These are phyloP conservation scores for Casuarina cunninghamiana DNA, from an alignment of 306 rosid genomes.

Conservation along the genomic window DNA sequence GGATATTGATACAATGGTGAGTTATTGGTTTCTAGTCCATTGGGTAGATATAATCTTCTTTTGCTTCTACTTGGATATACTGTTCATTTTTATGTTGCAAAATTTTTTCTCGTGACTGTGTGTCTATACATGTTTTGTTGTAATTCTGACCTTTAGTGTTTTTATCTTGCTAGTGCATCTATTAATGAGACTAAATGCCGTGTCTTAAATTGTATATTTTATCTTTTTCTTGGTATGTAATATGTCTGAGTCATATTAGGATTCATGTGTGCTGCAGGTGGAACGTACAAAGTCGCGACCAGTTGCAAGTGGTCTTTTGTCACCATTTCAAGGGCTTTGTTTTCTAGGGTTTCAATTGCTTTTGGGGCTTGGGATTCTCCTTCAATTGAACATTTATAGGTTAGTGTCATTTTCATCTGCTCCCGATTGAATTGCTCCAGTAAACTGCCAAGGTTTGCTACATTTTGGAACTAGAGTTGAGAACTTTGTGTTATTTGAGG, in stretches of 20 bases:
- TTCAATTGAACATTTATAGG: slow-evolving; percentile 84
- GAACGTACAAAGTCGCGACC: slow-evolving; percentile 91
- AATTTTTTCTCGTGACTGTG: background rate
- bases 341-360: slow-evolving; percentile 87
- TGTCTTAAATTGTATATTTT: background rate
- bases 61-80: background rate
- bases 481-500: background rate
- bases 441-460: background rate
- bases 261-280: slow-evolving; percentile 52
- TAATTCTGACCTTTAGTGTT: background rate
- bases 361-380: slow-evolving; percentile 89
- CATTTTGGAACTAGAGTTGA: background rate
- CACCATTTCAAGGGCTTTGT: slow-evolving; percentile 82
- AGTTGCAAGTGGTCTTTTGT: slow-evolving; percentile 82
- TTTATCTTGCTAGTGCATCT: background rate
- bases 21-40: slow-evolving; percentile 4
- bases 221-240: background rate
- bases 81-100: background rate
- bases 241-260: background rate
- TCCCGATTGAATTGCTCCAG: background rate
- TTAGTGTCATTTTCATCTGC: slow-evolving; percentile 32
- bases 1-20: slow-evolving; percentile 78
- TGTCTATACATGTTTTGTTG: background rate
- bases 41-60: background rate
- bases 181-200: background rate